phyloP scores from a whole-genome alignment of 306 rosid genomes.

The Trichosanthes truncata region DNA sequence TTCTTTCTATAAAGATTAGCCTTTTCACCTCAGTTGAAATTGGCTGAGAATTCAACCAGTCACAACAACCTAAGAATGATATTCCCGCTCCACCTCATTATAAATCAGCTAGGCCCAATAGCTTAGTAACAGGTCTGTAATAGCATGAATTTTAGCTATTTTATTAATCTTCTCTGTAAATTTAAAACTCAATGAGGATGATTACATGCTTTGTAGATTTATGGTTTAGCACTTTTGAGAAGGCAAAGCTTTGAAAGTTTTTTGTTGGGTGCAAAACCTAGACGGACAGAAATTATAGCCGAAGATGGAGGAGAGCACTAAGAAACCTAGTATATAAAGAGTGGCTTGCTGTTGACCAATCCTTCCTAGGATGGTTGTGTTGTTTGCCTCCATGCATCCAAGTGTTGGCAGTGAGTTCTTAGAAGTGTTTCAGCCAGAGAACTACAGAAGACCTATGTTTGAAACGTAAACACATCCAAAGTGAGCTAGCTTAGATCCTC shows the following conservation, averaged over 20 bases:
- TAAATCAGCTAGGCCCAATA: not conserved
- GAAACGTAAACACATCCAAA: not conserved
- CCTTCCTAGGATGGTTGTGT: not conserved
- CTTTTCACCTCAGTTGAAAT: not conserved
- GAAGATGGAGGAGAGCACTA: not conserved
- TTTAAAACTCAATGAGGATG: not conserved
- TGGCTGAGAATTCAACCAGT: not conserved
- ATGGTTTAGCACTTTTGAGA: not conserved
- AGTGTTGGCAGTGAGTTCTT: not conserved
- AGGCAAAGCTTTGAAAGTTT: not conserved
- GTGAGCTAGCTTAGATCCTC: not conserved
- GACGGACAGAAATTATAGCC: not conserved
- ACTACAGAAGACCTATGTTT: not conserved
- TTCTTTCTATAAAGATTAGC: not conserved
- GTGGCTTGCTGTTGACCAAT: not conserved
- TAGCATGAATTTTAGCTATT: not conserved
- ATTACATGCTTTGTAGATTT: not conserved
- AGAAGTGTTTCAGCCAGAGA: not conserved
- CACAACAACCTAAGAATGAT: not conserved
- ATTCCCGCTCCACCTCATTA: not conserved
- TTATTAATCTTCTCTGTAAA: not conserved
- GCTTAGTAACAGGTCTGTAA: not conserved
- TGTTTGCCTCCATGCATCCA: not conserved
- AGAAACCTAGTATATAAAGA: not conserved
- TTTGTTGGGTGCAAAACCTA: not conserved